A percentile compares a stretch with the other conserved stretches of the same genome.
These are phyloP conservation scores for Cetraspora pellucida DNA, from an alignment of 192 early-diverging fungal genomes.

Conservation along the genomic window DNA sequence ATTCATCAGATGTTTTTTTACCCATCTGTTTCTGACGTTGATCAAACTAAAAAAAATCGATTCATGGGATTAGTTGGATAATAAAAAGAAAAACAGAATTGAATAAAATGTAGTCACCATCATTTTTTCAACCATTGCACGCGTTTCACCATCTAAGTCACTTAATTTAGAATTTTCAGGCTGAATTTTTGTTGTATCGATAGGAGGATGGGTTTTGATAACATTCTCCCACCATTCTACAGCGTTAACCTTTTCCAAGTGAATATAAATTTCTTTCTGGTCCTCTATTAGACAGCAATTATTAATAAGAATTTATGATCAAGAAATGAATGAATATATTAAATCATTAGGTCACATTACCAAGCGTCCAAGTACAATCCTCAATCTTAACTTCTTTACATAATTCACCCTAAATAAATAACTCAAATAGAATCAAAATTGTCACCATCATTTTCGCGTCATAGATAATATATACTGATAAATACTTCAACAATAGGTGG, in stretches of 20 bases:
- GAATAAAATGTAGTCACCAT: conserved; percentile 61
- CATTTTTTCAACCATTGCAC: conserved; percentile 95
- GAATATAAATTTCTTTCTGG: conserved; percentile 71
- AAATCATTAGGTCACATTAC: conserved; percentile 39
- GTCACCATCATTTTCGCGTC: neutral
- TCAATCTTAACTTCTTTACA: conserved; percentile 71
- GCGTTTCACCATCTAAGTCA: conserved; percentile 88
- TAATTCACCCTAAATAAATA: conserved; percentile 62
- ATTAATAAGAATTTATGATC: neutral
- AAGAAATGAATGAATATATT: neutral
- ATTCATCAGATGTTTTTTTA: conserved; percentile 75
- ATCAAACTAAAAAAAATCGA: conserved; percentile 69
- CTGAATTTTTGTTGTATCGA: conserved; percentile 86
- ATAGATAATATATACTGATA: neutral
- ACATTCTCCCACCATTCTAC: conserved; percentile 92
- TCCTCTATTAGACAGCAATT: conserved; percentile 47
- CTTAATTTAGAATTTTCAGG: conserved; percentile 87
- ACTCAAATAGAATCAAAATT: neutral
- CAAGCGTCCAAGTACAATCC: conserved; percentile 81
- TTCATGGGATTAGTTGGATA: conserved; percentile 6
- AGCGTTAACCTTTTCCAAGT: conserved; percentile 82
- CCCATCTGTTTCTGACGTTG: conserved; percentile 84
- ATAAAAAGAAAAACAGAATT: neutral
- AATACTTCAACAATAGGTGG: conserved; percentile 71
- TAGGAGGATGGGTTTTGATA: conserved; percentile 73